Evolutionary conservation across 1,284 basidiomycete species (phyloP).

Genomic region (Sanghuangporus baumii): DNA sequence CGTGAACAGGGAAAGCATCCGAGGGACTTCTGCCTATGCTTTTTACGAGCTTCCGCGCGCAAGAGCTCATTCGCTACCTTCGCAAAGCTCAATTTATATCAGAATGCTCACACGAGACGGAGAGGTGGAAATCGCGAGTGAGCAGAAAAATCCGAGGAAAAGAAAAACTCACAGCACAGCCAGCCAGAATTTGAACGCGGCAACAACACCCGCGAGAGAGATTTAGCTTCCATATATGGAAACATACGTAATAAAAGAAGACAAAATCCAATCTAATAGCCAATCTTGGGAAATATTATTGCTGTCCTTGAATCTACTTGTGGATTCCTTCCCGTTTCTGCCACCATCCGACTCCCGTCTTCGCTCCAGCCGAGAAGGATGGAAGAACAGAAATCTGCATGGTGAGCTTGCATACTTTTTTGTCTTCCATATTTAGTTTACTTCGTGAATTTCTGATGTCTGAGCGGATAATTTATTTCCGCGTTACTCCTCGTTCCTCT

Average conservation of each 20-base stretch:
- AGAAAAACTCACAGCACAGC: not conserved
- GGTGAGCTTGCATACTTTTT: not conserved
- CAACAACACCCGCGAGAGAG: not conserved
- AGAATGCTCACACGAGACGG: not conserved
- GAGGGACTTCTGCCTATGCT: not conserved
- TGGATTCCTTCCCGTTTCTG: not conserved
- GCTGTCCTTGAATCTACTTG: not conserved
- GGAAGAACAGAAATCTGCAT: not conserved
- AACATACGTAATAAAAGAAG: not conserved
- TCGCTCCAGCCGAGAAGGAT: not conserved
- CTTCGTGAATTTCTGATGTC: slow-evolving; percentile 1
- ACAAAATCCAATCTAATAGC: not conserved
- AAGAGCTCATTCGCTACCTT: not conserved
- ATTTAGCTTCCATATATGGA: not conserved
- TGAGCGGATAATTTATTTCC: not conserved
- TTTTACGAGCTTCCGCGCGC: not conserved
- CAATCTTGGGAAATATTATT: not conserved
- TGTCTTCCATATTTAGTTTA: not conserved
- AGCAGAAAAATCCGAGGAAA: not conserved
- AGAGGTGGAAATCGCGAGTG: not conserved
- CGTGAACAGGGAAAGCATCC: not conserved
- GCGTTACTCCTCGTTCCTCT: not conserved
- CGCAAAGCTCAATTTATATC: not conserved
- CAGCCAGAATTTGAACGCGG: not conserved
- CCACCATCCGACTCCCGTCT: not conserved